Conservation (phyloP, 2,329 filamentous ascomycete species). For the Cytospora paraplurivora region DNA sequence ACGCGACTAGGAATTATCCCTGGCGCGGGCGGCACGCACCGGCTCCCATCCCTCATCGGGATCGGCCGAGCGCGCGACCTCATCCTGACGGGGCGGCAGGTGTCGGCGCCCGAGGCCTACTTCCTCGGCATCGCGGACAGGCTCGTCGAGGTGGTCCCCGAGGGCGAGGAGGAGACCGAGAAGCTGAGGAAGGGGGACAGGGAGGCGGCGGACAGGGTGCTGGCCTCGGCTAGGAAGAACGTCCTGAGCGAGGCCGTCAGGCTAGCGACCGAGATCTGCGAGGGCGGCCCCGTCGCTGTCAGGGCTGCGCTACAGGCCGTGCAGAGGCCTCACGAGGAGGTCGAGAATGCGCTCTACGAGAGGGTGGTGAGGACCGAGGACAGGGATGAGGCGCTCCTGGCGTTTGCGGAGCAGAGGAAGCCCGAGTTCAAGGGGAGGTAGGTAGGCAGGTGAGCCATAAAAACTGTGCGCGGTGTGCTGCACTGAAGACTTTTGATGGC, state of each 20-base stretch:
- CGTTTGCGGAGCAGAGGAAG: constrained; percentile 71
- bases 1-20: constrained; percentile 93
- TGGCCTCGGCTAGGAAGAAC: constrained; percentile 62
- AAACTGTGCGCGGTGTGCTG: too few species aligned
- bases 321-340: constrained; percentile 67
- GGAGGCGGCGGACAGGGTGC: constrained; percentile 41
- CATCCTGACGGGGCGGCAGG: constrained; percentile 85
- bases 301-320: constrained; percentile 80
- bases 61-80: constrained; percentile 81
- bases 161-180: constrained; percentile 49
- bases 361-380: constrained; percentile 83
- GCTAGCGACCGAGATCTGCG: constrained; percentile 81
- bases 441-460: not conserved
- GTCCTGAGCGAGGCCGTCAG: constrained; percentile 76
- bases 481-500: too few species aligned
- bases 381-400: constrained; percentile 81
- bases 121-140: constrained; percentile 88
- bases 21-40: constrained; percentile 89
- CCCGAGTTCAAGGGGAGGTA: constrained; percentile 57
- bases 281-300: constrained; percentile 78
- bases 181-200: constrained; percentile 49
- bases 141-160: constrained; percentile 75
- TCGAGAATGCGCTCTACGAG: constrained; percentile 88
- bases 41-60: constrained; percentile 81
- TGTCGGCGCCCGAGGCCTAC: constrained; percentile 83